Percentiles rank a stretch among this genome's conserved stretches.
These are phyloP conservation scores for Onygenales sp. DNA, from an alignment of 2,329 filamentous ascomycete species.

Conservation along the genomic window DNA sequence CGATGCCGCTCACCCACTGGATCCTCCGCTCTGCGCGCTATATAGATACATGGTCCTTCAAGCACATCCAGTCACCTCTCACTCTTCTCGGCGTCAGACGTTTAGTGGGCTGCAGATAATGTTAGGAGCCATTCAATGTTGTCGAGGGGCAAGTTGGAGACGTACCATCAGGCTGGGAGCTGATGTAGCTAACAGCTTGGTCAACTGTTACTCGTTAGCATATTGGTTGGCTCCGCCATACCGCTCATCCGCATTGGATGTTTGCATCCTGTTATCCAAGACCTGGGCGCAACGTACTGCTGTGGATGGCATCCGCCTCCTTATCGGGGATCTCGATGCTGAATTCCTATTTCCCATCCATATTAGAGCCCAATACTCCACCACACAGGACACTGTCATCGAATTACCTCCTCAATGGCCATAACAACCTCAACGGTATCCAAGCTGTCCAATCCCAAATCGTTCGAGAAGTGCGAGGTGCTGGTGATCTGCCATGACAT, in stretches of 20 bases:
- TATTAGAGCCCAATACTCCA: not conserved
- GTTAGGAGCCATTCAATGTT: slow-evolving; percentile 11
- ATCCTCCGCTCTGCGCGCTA: not conserved
- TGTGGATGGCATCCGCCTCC: slow-evolving; percentile 89
- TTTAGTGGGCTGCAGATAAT: slow-evolving; percentile 11
- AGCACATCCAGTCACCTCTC: not conserved
- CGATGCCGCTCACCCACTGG: not conserved
- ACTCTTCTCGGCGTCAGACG: not conserved
- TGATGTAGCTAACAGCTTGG: slow-evolving; percentile 90
- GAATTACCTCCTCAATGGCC: slow-evolving; percentile 89
- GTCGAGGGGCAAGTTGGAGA: slow-evolving; percentile 23
- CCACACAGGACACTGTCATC: not conserved
- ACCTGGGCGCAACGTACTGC: slow-evolving; percentile 52
- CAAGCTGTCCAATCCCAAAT: slow-evolving; percentile 92
- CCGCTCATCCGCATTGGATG: not conserved
- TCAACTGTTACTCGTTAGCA: slow-evolving; percentile 53
- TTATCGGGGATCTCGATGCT: slow-evolving; percentile 98
- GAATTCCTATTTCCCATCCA: slow-evolving; percentile 49
- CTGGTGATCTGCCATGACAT: slow-evolving; percentile 59
- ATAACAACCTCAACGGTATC: slow-evolving; percentile 99
- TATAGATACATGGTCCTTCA: not conserved
- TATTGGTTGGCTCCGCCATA: not conserved
- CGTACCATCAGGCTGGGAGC: slow-evolving; percentile 84
- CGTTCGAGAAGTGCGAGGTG: slow-evolving; percentile 86
- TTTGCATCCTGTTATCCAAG: not conserved